These are phyloP conservation scores for Sporothrix brunneoviolacea DNA, from an alignment of 2,329 filamentous ascomycete genomes.

Conservation along the genomic window DNA sequence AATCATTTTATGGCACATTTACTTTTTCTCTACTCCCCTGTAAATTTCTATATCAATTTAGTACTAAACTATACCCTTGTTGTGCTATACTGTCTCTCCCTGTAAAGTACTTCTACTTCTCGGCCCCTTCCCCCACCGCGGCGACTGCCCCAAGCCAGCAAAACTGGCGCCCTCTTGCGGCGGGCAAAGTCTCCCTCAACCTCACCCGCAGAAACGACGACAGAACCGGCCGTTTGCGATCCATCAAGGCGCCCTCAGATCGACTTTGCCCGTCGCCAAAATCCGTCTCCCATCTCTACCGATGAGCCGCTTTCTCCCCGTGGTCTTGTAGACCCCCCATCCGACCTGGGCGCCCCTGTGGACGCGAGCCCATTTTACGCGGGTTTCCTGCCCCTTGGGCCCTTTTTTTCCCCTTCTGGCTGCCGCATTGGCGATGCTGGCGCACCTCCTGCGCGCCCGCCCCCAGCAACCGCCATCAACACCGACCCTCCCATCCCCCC, in stretches of 20 bases:
- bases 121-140: neutral
- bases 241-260: constrained; percentile 45
- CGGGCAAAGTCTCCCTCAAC: constrained; percentile 18
- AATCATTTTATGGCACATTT: too few relatives aligned
- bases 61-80: too few relatives aligned
- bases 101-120: constrained; percentile 1
- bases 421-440: constrained; percentile 16
- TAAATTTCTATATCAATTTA: too few relatives aligned
- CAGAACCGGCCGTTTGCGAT: constrained; percentile 41
- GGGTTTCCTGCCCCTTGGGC: constrained; percentile 8
- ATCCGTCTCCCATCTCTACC: constrained; percentile 40
- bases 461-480: constrained; percentile 41
- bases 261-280: constrained; percentile 36
- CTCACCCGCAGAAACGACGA: constrained; percentile 19
- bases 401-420: neutral
- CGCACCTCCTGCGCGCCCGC: constrained; percentile 7
- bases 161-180: constrained; percentile 16
- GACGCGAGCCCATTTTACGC: constrained; percentile 43
- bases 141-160: constrained; percentile 10
- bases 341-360: constrained; percentile 39
- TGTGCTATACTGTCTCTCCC: neutral
- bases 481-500: constrained; percentile 21
- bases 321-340: constrained; percentile 42
- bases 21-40: too few relatives aligned
- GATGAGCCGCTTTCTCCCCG: constrained; percentile 44